Conservation (phyloP, 352 stramenopile genomes). For the Phytopythium delawarense region DNA sequence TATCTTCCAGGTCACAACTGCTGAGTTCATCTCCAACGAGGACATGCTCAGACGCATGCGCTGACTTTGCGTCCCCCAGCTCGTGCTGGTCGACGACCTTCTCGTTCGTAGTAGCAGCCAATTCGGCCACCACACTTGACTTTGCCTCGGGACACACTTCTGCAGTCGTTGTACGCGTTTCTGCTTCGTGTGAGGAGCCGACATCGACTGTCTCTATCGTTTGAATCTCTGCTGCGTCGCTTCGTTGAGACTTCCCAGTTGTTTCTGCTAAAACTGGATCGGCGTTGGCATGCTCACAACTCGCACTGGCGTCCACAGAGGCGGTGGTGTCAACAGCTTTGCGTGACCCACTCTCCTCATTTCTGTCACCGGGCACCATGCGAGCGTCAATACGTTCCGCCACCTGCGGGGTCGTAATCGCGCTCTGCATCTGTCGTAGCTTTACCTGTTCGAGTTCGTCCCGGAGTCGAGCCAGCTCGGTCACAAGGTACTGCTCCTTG, state of each 20-base stretch:
- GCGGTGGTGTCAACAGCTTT: not conserved
- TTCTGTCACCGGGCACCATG: not conserved
- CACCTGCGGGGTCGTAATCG: not conserved
- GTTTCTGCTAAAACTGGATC: not conserved
- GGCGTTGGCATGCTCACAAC: too few species aligned
- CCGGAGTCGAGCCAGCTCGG: constrained; percentile 24
- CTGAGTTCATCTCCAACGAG: not conserved
- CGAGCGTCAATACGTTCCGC: constrained; percentile 3
- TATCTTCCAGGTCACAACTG: not conserved
- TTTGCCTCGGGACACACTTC: not conserved
- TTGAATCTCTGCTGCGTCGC: not conserved
- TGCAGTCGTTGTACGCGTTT: not conserved
- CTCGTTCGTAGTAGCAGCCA: not conserved
- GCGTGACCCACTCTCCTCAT: not conserved
- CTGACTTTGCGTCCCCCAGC: not conserved
- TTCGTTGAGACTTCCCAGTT: not conserved
- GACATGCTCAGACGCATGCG: not conserved
- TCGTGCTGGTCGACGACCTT: not conserved
- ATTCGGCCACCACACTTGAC: not conserved
- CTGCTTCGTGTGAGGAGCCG: not conserved
- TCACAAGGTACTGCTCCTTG: constrained; percentile 29
- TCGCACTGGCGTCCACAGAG: not conserved
- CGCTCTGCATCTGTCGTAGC: not conserved
- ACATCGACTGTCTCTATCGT: not conserved
- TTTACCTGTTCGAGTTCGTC: constrained; percentile 24